phyloP scores from a whole-genome alignment of 1,284 basidiomycete species.

The Lentinus polychrous region DNA sequence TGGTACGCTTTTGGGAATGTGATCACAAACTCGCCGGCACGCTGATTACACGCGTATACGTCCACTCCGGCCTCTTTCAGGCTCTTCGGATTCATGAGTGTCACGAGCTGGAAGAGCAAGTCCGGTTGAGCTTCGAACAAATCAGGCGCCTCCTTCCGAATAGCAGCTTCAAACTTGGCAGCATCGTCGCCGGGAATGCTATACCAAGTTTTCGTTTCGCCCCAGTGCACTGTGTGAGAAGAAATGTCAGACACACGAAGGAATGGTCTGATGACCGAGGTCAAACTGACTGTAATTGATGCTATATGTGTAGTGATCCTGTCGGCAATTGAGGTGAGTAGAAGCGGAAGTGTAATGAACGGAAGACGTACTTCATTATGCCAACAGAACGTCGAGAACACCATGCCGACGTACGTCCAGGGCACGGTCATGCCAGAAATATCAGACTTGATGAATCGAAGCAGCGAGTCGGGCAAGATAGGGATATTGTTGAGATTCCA shows the following conservation, averaged over 20 bases:
- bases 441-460: slow-evolving; percentile 95
- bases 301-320: slow-evolving; percentile 98
- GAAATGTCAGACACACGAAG: background rate
- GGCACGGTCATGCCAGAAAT: slow-evolving; percentile 99
- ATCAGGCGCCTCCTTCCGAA: slow-evolving; percentile 93
- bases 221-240: slow-evolving; percentile 83
- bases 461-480: slow-evolving; percentile 80
- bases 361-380: slow-evolving; percentile 81
- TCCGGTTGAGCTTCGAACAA: slow-evolving; percentile 98
- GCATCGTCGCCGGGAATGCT: slow-evolving; percentile 93
- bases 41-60: slow-evolving; percentile 92
- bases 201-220: slow-evolving; percentile 99
- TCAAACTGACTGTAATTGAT: slow-evolving; percentile 80
- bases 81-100: slow-evolving; percentile 93
- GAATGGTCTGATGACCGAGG: slow-evolving; percentile 4
- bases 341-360: slow-evolving; percentile 2
- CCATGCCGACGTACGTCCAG: slow-evolving; percentile 99
- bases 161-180: slow-evolving; percentile 94
- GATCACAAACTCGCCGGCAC: slow-evolving; percentile 96
- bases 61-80: slow-evolving; percentile 87
- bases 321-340: slow-evolving; percentile 11
- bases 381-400: slow-evolving; percentile 99
- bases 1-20: slow-evolving; percentile 99
- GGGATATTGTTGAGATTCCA: slow-evolving; percentile 99
- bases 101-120: slow-evolving; percentile 95